These are phyloP conservation scores for Fusarium miscanthi DNA, from an alignment of 2,329 filamentous ascomycete species.

Conservation along the genomic window DNA sequence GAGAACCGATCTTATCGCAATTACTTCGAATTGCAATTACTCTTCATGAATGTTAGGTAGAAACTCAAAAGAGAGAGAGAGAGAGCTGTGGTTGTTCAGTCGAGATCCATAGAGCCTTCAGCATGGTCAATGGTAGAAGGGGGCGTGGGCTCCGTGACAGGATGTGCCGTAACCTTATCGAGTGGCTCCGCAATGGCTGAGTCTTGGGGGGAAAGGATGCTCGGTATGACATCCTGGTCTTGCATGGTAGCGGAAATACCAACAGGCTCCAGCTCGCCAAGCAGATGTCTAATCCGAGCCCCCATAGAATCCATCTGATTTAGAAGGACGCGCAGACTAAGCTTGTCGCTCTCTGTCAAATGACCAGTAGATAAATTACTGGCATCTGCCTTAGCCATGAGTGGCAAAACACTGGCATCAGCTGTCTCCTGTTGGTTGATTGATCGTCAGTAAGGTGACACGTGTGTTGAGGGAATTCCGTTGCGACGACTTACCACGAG, in stretches of 20 bases:
- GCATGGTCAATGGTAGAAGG: conserved; percentile 55
- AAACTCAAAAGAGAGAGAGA: not conserved
- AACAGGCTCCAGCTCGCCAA: conserved; percentile 50
- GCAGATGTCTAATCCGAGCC: conserved; percentile 54
- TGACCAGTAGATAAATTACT: conserved; percentile 54
- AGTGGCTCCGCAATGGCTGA: conserved; percentile 46
- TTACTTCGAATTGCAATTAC: conserved; percentile 19
- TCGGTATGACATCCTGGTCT: conserved; percentile 41
- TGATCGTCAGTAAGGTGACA: conserved; percentile 27
- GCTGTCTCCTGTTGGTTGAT: conserved; percentile 54
- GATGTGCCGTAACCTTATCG: conserved; percentile 48
- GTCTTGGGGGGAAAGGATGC: conserved; percentile 43
- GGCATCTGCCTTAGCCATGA: conserved; percentile 62
- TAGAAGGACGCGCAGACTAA: conserved; percentile 61
- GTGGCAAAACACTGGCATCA: conserved; percentile 56
- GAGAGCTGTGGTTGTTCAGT: conserved; percentile 41
- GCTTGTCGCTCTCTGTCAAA: conserved; percentile 57
- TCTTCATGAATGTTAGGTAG: conserved; percentile 1
- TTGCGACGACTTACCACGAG: conserved; percentile 67
- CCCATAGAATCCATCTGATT: conserved; percentile 59
- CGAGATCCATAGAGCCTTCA: conserved; percentile 55
- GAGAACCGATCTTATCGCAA: conserved; percentile 30
- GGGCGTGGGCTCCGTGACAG: conserved; percentile 54
- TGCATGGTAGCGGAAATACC: conserved; percentile 32
- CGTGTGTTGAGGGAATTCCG: not conserved